Evolutionary conservation across 305 asterid genomes (phyloP).

Genomic region (Nicotiana rustica): DNA sequence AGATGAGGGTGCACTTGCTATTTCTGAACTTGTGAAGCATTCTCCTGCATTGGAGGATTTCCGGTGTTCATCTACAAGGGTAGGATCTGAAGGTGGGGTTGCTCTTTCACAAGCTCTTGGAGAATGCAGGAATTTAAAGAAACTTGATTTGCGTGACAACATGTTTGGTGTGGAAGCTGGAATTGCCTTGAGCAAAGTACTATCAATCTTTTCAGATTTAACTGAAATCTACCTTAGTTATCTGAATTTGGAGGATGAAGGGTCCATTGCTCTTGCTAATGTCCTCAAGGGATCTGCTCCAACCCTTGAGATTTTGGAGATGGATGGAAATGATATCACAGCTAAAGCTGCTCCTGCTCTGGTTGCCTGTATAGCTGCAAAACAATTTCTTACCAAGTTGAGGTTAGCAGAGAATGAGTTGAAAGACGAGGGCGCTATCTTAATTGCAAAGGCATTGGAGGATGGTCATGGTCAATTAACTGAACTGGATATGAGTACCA

Average conservation of each 20-base stretch:
- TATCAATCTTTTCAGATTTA: constrained; percentile 62
- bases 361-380: constrained; percentile 76
- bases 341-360: constrained; percentile 76
- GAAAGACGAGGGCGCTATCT: constrained; percentile 92
- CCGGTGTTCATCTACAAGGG: constrained; percentile 90
- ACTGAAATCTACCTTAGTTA: constrained; percentile 83
- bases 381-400: constrained; percentile 68
- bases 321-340: constrained; percentile 95
- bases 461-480: constrained; percentile 77
- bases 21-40: constrained; percentile 65
- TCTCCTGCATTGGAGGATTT: constrained; percentile 79
- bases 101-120: constrained; percentile 75
- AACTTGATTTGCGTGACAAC: constrained; percentile 90
- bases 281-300: constrained; percentile 78
- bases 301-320: constrained; percentile 75
- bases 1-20: constrained; percentile 88
- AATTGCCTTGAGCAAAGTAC: constrained; percentile 61
- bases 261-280: constrained; percentile 72
- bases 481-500: constrained; percentile 80
- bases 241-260: constrained; percentile 88
- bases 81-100: constrained; percentile 82
- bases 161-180: constrained; percentile 90
- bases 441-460: constrained; percentile 82
- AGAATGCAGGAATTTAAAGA: constrained; percentile 62
- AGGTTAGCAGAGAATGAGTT: constrained; percentile 81